These are phyloP conservation scores for Daldinia sp. DNA, from an alignment of 2,329 filamentous ascomycete species.

Conservation along the genomic window DNA sequence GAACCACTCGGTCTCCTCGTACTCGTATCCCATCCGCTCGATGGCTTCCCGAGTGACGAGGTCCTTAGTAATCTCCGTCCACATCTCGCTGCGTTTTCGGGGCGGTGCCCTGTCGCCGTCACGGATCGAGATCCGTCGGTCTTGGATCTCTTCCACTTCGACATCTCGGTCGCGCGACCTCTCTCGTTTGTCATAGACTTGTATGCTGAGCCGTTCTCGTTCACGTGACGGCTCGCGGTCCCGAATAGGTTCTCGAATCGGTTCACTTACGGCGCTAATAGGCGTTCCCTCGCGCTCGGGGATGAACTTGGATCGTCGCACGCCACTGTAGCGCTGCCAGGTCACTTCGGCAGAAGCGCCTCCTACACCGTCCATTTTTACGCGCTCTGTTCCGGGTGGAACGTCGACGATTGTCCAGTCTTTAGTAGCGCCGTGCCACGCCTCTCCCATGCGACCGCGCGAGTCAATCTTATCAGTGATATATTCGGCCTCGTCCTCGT, in stretches of 20 bases:
- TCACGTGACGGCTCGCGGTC: conserved; percentile 44
- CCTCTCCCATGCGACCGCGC: conserved; percentile 78
- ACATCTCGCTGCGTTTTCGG: conserved; percentile 74
- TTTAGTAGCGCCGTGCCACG: conserved; percentile 77
- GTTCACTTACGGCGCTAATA: conserved; percentile 52
- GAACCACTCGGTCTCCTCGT: conserved; percentile 88
- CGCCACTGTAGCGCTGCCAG: conserved; percentile 84
- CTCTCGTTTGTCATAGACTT: conserved; percentile 56
- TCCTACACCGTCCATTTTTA: conserved; percentile 84
- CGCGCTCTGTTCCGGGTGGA: conserved; percentile 82
- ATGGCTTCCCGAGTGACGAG: conserved; percentile 89
- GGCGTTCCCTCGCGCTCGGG: conserved; percentile 70
- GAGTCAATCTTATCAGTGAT: conserved; percentile 67
- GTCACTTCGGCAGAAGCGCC: conserved; percentile 81
- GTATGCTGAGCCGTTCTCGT: conserved; percentile 59
- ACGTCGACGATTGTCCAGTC: conserved; percentile 88
- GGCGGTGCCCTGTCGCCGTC: conserved; percentile 51
- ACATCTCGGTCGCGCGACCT: conserved; percentile 58
- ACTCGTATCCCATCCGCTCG: conserved; percentile 85
- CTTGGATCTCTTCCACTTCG: conserved; percentile 68
- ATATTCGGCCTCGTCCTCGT: conserved; percentile 75
- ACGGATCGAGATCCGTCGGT: conserved; percentile 60
- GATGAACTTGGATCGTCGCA: conserved; percentile 79
- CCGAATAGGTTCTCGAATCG: conserved; percentile 36
- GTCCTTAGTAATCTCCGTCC: conserved; percentile 98